phyloP scores from a whole-genome alignment of 2,329 filamentous ascomycete species.

The Hypoxylon sp. region DNA sequence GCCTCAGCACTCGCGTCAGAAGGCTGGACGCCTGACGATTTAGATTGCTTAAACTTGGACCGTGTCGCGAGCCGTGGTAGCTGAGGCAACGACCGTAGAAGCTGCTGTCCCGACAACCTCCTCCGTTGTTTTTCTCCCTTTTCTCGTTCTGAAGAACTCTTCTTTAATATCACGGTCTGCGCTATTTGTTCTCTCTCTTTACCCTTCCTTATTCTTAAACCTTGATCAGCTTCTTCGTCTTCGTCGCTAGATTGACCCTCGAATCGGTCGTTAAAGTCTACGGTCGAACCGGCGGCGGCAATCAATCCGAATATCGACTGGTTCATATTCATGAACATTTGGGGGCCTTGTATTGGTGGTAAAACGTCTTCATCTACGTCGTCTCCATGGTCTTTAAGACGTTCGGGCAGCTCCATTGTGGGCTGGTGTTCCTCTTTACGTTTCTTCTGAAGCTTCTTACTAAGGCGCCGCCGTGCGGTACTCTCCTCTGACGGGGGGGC shows the following conservation, averaged over 20 bases:
- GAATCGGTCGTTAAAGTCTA: conserved; percentile 86
- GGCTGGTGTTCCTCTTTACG: conserved; percentile 58
- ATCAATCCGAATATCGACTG: conserved; percentile 96
- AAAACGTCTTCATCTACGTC: conserved; percentile 66
- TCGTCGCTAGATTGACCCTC: conserved; percentile 86
- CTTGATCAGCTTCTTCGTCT: conserved; percentile 71
- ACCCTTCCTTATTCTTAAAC: conserved; percentile 41
- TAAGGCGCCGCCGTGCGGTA: conserved; percentile 57
- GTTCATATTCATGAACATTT: conserved; percentile 82
- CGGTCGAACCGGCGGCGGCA: conserved; percentile 85
- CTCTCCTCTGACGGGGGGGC: conserved; percentile 55
- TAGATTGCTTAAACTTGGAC: conserved; percentile 59
- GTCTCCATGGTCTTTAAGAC: conserved; percentile 64
- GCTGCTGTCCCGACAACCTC: conserved; percentile 75
- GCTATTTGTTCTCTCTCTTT: conserved; percentile 51
- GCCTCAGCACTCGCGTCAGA: conserved; percentile 53
- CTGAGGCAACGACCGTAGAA: conserved; percentile 76
- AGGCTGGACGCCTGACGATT: conserved; percentile 59
- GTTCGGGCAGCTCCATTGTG: conserved; percentile 68
- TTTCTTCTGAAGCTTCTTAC: conserved; percentile 64
- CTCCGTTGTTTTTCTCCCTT: conserved; percentile 66
- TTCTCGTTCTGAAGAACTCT: conserved; percentile 56
- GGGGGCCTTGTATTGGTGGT: conserved; percentile 60
- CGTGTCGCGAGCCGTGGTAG: conserved; percentile 64
- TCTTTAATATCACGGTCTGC: conserved; percentile 55